Evolutionary conservation across 2,329 filamentous ascomycete species (phyloP), one percentile per base, ranked within the genome.

Genomic region (Fusarium secorum): DNA sequence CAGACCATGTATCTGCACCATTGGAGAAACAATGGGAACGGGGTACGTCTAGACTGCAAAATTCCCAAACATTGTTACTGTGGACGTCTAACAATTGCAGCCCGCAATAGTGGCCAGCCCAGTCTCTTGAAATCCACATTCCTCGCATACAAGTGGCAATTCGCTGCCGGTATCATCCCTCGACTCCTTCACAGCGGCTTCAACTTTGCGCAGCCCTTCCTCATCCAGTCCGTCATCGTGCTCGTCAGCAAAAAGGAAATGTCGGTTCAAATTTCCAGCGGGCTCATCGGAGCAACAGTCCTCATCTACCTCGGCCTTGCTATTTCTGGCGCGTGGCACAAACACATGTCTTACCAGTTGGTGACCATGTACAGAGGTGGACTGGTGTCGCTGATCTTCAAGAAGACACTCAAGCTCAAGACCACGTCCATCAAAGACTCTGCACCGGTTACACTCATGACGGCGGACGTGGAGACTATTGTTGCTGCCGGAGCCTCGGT

Each of bases 361-460:
- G 78, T 81, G 30, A 78, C 80, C 13, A 79, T 81, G 76, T 74
- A 78, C 35, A 78, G 82, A 26, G 81, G 77, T 3, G 78, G 76
- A 2, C 60, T 83, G 4, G 73, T 80, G 7, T 83, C 84, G 0
- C 77, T 88, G 69, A 82, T 89, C 4, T 89, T 85, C 70, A 80
- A 82, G 22, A 85, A 85, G 70, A 85, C 83, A 0, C 62, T 84
- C 2, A 69, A 74, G 1, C 65, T 84, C 20, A 76, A 76, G 15
- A 73, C 76, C 0, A 67, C 74, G 1, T 67, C 75, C 3, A 73
- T 79, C 28, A 79, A 81, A 20, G 81, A 83, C 26, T 77, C 78
- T 2, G 79, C 79, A 2, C 78, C 83, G 2, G 70, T 83, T 8
- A 85, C 83, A 2, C 75, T 85, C 11, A 86, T 86, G 83, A 83